Percentiles rank a stretch among this genome's conserved stretches.
These are phyloP conservation scores for Russula ochroleuca DNA, from an alignment of 768 basidiomycete species.

Conservation along the genomic window DNA sequence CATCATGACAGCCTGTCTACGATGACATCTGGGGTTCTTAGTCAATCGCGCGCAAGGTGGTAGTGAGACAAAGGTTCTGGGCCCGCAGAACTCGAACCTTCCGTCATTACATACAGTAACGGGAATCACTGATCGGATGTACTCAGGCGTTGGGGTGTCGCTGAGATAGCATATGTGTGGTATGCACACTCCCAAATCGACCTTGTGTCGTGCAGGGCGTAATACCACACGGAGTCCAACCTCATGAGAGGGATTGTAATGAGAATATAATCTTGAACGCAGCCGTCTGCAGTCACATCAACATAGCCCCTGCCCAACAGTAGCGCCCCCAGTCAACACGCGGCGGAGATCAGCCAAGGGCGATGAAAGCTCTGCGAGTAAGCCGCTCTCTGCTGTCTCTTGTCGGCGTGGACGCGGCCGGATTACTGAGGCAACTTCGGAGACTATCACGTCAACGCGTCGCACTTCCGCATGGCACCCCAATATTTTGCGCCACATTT, in stretches of 20 bases:
- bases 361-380: background rate
- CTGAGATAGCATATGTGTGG: background rate
- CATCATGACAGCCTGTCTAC: background rate
- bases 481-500: too few relatives aligned
- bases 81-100: background rate
- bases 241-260: background rate
- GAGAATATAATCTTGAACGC: background rate
- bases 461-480: too few relatives aligned
- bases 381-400: background rate
- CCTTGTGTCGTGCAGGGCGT: background rate
- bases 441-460: too few relatives aligned
- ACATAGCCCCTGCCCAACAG: background rate
- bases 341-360: background rate
- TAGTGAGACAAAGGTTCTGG: background rate
- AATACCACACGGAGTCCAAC: background rate
- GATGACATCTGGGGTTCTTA: background rate
- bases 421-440: too few relatives aligned
- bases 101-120: background rate
- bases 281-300: background rate
- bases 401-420: background rate
- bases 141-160: background rate
- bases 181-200: background rate
- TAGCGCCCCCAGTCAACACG: background rate
- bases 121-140: background rate
- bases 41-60: background rate